Evolutionary conservation across 2,329 filamentous ascomycete species (phyloP).

Genomic region (Zasmidium angulare): DNA sequence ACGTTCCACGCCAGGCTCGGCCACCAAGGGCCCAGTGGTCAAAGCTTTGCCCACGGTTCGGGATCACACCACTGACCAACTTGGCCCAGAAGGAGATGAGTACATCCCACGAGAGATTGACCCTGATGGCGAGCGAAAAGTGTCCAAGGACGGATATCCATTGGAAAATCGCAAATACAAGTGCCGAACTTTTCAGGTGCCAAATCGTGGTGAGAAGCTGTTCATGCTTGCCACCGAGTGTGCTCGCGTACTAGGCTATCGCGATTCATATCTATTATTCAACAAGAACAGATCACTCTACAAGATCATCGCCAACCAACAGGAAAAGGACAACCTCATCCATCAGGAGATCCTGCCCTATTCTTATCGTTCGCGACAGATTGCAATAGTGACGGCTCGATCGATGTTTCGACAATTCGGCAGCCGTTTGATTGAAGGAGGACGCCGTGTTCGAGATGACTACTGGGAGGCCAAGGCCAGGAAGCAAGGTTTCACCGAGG

Average conservation of each 20-base stretch:
- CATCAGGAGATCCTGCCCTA: slow-evolving; percentile 93
- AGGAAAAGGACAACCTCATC: slow-evolving; percentile 95
- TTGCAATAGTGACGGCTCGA: slow-evolving; percentile 93
- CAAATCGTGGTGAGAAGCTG: slow-evolving; percentile 84
- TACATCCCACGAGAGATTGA: slow-evolving; percentile 93
- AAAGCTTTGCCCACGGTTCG: slow-evolving; percentile 94
- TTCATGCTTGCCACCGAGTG: slow-evolving; percentile 99
- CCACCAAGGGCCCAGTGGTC: slow-evolving; percentile 68
- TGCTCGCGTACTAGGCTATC: slow-evolving; percentile 86
- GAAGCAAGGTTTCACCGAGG: slow-evolving; percentile 97
- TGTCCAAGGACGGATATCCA: slow-evolving; percentile 77
- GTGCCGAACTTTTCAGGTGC: slow-evolving; percentile 90
- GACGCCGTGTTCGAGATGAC: slow-evolving; percentile 88
- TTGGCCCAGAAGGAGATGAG: slow-evolving; percentile 85
- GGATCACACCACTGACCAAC: slow-evolving; percentile 95
- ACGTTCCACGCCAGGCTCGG: slow-evolving; percentile 69
- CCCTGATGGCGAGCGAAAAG: slow-evolving; percentile 91
- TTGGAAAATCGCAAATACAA: slow-evolving; percentile 83
- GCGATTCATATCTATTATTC: slow-evolving; percentile 97
- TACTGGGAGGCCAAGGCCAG: slow-evolving; percentile 98
- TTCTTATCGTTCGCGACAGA: slow-evolving; percentile 96
- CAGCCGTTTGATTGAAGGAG: slow-evolving; percentile 86
- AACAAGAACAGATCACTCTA: slow-evolving; percentile 96
- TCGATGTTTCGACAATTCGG: slow-evolving; percentile 99
- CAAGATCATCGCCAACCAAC: slow-evolving; percentile 96